Base-by-base conservation (phyloP, 306 rosid genomes). In the Ammopiptanthus mongolicus region DNA sequence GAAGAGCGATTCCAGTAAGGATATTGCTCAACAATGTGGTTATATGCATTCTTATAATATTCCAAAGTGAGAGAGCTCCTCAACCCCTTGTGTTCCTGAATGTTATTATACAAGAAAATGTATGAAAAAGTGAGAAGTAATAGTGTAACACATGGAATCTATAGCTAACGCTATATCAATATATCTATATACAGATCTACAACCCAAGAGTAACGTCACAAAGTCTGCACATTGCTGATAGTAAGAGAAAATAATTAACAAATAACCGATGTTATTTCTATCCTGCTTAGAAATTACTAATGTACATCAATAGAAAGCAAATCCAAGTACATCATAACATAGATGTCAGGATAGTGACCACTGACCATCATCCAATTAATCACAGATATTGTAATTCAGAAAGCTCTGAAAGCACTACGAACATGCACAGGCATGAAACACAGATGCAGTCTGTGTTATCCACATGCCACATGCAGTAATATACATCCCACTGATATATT, bases 31-130 rank as follows among this genome's bases (percentile, higher is more conserved):
- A 76, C 83, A 57, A 95, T 95, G 80, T 95, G 93, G 84, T 69
- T 69, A 68, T 95, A 78, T 31, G 99, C 96, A 37, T 78, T 87
- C 81, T 81, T 88, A 78, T 92, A 95, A 57, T 80, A 91, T 39
- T 95, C 97, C 86, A 95, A 83, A n/a, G 99, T 87, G 72, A 95
- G 90, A 57, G 77, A 92, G 81, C 99, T 95, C 88, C 99, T 95
- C 89, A 95, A 87, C 63, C 97, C 99, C 80, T 14, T 75, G 69
- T 90, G 89, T 15, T 81, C 90, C 99, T 95, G 90, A 77, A 75
- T 53, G 68, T 51, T 83, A 66, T 51, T 82, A 66, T 44, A 55
- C 68, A 74, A 47, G 6, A 60, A 52, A 73, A 34, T 37, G 72
- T 29, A 23, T 17, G 56, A 23, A 44, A 64, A 31, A 21, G 28